Base-by-base conservation (phyloP, 1,284 basidiomycete genomes). In the Cutaneotrichosporon mucoides region DNA sequence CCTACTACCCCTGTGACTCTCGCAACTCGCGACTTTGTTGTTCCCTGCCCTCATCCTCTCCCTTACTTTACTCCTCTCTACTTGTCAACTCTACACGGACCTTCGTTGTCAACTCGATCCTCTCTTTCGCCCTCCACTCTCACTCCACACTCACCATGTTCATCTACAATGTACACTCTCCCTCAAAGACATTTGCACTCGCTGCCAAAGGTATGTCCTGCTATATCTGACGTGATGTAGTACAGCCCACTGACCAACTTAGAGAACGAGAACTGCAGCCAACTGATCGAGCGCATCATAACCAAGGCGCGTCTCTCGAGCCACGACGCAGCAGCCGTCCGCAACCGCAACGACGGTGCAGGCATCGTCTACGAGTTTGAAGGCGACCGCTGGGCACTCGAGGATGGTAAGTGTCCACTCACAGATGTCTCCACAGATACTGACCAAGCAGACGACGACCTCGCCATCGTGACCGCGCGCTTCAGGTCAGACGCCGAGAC, bases 141-240 rank as follows among this genome's bases (percentile, higher is more conserved):
- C 13, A n/a, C 34, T 13, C n/a, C 47, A 24, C 24, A 24, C 24
- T 24, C 35, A 35, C 36, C 46, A 70, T 74, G 69, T 72, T 76
- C 53, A 62, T 76, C 35, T 76, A 76, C 67, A 78, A 78, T 69
- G 66, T 77, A 9, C 77, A 78, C 62, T 68, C 75, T 1, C 75
- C 76, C 3, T 53, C 59, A n/a, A 77, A 76, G 64, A 65, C 60
- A 1, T 65, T 61, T 60, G 60, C 63, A 3, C 60, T 65, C 11
- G 56, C 56, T 5, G 61, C 61, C 10, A 62, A 60, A 36, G 61
- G 64, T 62, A 51, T 41, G 51, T 48, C 10, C 6, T 6, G 15
- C 15, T 16, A 6, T n/a, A 5, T n/a, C n/a, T n/a, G n/a, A n/a
- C n/a, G n/a, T n/a, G n/a, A 51, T 41, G 51, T 48, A 24, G 24